A percentile compares a stretch with the other conserved stretches of the same genome.
phyloP scores from a whole-genome alignment of 768 basidiomycete genomes.

The Floccularia luteovirens region DNA sequence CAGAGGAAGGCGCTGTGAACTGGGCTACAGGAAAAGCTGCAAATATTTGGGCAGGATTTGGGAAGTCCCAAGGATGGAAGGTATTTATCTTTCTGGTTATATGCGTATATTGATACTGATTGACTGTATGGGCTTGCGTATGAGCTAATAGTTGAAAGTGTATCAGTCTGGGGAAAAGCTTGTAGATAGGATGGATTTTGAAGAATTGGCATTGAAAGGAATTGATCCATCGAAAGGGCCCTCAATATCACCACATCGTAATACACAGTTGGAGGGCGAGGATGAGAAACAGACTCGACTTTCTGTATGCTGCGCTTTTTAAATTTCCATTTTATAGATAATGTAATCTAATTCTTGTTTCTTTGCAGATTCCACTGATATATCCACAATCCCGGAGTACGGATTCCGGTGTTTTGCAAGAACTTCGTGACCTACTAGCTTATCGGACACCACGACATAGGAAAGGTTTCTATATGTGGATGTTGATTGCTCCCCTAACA shows the following conservation, averaged over 20 bases:
- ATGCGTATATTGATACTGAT: neutral
- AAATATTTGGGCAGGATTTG: slow-evolving; percentile 58
- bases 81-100: slow-evolving; percentile 34
- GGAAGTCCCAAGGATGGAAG: slow-evolving; percentile 70
- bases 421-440: slow-evolving; percentile 44
- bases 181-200: slow-evolving; percentile 69
- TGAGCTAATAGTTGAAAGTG: slow-evolving; percentile 40
- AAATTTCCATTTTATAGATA: neutral
- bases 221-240: slow-evolving; percentile 67
- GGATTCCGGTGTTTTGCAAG: slow-evolving; percentile 25
- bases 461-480: slow-evolving; percentile 61
- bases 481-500: slow-evolving; percentile 60
- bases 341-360: neutral
- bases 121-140: neutral
- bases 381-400: slow-evolving; percentile 43
- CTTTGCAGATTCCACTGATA: slow-evolving; percentile 53
- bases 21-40: slow-evolving; percentile 46
- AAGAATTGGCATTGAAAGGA: slow-evolving; percentile 69
- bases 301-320: neutral
- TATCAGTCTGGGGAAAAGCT: slow-evolving; percentile 62
- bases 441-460: slow-evolving; percentile 56
- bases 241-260: slow-evolving; percentile 23
- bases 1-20: slow-evolving; percentile 36
- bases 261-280: slow-evolving; percentile 12
- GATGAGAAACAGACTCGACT: slow-evolving; percentile 8